phyloP scores from a whole-genome alignment of 2,329 filamentous ascomycete species.

The Ceratocystiopsis brevicomis region DNA sequence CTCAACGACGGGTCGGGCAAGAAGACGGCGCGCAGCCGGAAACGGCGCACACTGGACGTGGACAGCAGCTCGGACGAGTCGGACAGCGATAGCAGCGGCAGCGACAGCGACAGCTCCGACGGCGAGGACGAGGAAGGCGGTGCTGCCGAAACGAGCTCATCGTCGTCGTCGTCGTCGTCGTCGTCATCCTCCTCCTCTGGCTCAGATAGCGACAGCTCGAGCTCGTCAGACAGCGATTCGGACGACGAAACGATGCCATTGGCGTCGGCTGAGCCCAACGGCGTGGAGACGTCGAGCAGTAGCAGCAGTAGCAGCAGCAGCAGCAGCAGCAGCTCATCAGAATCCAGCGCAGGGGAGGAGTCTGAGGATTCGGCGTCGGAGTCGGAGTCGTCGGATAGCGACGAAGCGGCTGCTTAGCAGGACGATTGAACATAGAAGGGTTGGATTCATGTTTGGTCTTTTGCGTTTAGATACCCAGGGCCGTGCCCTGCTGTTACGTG shows the following conservation, averaged over 20 bases:
- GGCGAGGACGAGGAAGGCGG: constrained; percentile 11
- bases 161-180: too few relatives aligned
- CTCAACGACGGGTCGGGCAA: constrained; percentile 25
- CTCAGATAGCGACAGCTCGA: constrained; percentile 6
- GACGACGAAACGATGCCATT: constrained; percentile 4
- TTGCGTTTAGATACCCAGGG: too few relatives aligned
- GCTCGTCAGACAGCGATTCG: constrained; percentile 1
- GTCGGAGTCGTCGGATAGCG: too few relatives aligned
- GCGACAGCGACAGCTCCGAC: constrained; percentile 15
- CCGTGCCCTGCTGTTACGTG: too few relatives aligned
- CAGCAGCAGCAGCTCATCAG: constrained; percentile 2
- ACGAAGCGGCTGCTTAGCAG: too few relatives aligned
- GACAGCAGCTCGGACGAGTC: constrained; percentile 13
- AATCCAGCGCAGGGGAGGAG: constrained; percentile 4
- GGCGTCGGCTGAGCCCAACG: not conserved
- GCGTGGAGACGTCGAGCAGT: constrained; percentile 16
- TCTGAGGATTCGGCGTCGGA: not conserved
- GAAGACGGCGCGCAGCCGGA: constrained; percentile 29
- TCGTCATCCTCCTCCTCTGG: constrained; percentile 6
- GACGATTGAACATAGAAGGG: too few relatives aligned
- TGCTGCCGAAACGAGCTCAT: not conserved
- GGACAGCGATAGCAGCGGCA: constrained; percentile 8
- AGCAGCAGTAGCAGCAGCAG: too few relatives aligned
- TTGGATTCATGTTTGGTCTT: too few relatives aligned
- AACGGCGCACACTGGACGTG: constrained; percentile 28